Percentiles rank a stretch among this genome's conserved stretches.
phyloP scores from a whole-genome alignment of 176 grass and related monocot genomes.

The Tillandsia fasciculata region DNA sequence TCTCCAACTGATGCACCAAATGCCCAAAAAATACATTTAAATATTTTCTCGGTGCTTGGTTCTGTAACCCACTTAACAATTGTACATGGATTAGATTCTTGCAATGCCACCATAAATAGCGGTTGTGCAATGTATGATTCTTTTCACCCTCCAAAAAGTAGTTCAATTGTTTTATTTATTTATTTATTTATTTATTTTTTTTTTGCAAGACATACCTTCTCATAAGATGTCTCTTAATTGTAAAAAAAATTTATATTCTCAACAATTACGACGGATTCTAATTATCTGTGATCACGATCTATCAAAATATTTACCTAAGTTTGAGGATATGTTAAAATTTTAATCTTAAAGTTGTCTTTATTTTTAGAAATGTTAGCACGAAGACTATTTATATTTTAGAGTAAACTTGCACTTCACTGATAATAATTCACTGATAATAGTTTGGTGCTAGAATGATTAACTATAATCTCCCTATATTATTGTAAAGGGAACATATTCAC shows the following conservation, averaged over 20 bases:
- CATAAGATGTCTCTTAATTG: conserved; percentile 1
- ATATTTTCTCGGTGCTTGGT: neutral
- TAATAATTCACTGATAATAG: conserved; percentile 11
- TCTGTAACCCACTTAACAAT: conserved; percentile 11
- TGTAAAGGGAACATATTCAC: no score
- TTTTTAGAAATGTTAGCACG: neutral
- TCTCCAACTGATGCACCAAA: neutral
- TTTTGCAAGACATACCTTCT: conserved; percentile 11
- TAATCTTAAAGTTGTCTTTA: conserved; percentile 14
- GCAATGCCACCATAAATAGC: conserved; percentile 9
- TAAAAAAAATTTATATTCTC: conserved; percentile 5
- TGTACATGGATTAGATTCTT: conserved; percentile 11
- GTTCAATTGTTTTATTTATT: conserved; percentile 8
- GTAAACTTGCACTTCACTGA: conserved; percentile 11
- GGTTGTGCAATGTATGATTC: conserved; percentile 15
- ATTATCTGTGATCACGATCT: no score
- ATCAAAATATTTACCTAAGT: no score
- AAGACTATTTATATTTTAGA: conserved; percentile 5
- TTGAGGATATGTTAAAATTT: neutral
- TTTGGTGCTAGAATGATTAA: neutral
- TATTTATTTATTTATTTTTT: no score
- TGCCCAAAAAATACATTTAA: conserved; percentile 15
- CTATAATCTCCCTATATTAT: no score
- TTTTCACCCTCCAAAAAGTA: conserved; percentile 17
- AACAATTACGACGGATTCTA: neutral